Percentiles rank a stretch among this genome's conserved stretches.
phyloP scores from a whole-genome alignment of 2,329 filamentous ascomycete genomes.

The Cordyceps fumosorosea region DNA sequence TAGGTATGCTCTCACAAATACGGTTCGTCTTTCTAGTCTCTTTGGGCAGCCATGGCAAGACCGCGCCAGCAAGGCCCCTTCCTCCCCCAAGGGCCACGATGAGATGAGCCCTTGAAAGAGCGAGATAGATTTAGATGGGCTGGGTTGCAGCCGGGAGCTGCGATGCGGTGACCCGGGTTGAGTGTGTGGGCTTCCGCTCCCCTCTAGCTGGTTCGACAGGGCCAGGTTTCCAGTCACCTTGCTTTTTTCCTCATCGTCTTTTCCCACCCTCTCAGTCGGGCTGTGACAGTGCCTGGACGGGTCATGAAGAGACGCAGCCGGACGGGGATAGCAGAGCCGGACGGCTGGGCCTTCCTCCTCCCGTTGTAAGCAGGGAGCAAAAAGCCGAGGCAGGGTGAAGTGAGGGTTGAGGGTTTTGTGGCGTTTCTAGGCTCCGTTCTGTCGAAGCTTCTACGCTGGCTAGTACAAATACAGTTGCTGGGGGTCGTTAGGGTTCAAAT shows the following conservation, averaged over 20 bases:
- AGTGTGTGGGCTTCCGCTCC: background rate
- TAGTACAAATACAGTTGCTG: too few relatives aligned
- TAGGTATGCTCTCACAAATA: too few relatives aligned
- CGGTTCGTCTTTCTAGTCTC: background rate
- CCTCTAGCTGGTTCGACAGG: background rate
- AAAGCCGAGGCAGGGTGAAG: background rate
- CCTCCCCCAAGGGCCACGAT: background rate
- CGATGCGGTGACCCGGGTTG: background rate
- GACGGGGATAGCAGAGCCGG: constrained; percentile 1
- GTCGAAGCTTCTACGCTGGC: background rate
- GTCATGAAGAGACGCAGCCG: background rate
- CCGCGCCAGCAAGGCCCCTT: background rate
- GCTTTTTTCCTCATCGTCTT: background rate
- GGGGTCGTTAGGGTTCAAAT: background rate
- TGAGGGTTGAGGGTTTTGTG: too few relatives aligned
- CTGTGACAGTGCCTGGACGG: background rate
- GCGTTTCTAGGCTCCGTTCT: background rate
- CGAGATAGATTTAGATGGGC: background rate
- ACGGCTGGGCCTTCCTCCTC: background rate
- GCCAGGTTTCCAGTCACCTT: background rate
- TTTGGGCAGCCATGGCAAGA: background rate
- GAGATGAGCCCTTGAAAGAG: background rate
- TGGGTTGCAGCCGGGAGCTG: constrained; percentile 1
- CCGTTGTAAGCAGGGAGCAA: background rate
- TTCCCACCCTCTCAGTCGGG: background rate